Evolutionary conservation across 208 protist species (phyloP), one percentile per base, ranked within the genome.

Genomic region (Phytomonas francai): DNA sequence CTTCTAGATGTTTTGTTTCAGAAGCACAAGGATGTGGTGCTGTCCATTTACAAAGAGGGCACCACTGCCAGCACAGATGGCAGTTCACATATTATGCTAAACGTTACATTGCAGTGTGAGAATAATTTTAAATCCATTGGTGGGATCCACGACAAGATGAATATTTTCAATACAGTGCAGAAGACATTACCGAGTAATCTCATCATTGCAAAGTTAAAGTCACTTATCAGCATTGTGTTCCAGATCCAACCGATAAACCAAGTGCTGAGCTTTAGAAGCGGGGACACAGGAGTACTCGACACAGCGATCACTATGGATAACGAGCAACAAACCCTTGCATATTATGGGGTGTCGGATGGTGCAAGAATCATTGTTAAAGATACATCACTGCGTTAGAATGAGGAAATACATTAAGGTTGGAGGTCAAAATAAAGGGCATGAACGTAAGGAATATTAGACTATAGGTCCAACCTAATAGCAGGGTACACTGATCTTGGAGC

Each of bases 1-100:
- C 63, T 91, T 3, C 67, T 90, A 0, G 76, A 85, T 57, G 67
- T 69, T n/a, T 79, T 95, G 16, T 67, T 59, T 27, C 87, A 87
- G 62, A 90, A 91, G 73, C 84, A 96, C 76, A 91, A 93, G 79
- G 84, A 96, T 59, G 73, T 90, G 30, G 84, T 96, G 30, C 76
- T 92, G n/a, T 75, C 81, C 49, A 84, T 95, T 64, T 85, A 84
- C 77, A 69, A 71, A 33, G 90, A 91, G 4, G 84, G 84, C 59
- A 80, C 80, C 68, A 89, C 87, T 9, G 87, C 90, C 11, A 83
- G 70, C 64, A 78, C 64, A 7, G 84, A 85, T 65, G 84, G 85
- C 27, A 77, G 71, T 33, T 67, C 68, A 14, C 78, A 90, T 57
- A 29, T 92, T 34, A 88, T 93, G 87, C 69, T 96, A 49, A 63